phyloP scores from a whole-genome alignment of 208 protist species.

The Leishmania arabica region DNA sequence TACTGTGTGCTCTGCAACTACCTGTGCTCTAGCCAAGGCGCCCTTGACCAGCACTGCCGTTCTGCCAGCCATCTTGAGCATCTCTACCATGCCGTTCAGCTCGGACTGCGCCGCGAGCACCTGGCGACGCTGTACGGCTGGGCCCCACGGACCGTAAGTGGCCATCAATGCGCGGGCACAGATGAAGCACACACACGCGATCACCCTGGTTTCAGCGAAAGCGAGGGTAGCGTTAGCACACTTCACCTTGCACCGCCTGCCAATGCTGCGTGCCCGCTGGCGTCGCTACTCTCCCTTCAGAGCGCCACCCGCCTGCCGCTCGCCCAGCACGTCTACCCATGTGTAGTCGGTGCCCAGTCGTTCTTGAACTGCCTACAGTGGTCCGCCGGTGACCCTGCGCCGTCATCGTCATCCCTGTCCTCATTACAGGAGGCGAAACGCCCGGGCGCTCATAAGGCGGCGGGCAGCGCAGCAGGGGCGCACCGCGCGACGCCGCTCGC shows the following conservation, averaged over 20 bases:
- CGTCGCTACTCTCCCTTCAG: conserved; percentile 20
- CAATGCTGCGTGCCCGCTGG: conserved; percentile 11
- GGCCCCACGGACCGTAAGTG: not conserved
- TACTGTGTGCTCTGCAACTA: conserved; percentile 69
- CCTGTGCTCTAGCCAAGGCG: conserved; percentile 15
- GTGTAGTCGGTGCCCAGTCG: conserved; percentile 41
- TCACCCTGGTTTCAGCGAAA: not conserved
- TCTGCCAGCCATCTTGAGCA: conserved; percentile 48
- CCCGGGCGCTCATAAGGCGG: conserved; percentile 1
- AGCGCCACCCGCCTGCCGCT: conserved; percentile 12
- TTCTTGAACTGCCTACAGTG: conserved; percentile 80
- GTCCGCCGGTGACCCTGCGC: not conserved
- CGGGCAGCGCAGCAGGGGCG: conserved; percentile 5
- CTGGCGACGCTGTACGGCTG: conserved; percentile 17
- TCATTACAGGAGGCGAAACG: not conserved
- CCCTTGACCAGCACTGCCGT: conserved; percentile 46
- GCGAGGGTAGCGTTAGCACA: not conserved
- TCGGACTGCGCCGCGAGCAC: conserved; percentile 20
- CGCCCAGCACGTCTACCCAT: conserved; percentile 36
- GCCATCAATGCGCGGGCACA: not conserved
- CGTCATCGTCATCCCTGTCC: not conserved
- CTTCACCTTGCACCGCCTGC: not conserved
- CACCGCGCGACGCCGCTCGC: conserved; percentile 45
- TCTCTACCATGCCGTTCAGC: conserved; percentile 46
- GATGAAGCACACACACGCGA: not conserved